Evolutionary conservation across 106 monocot species (phyloP), one percentile per base, ranked within the genome.

Genomic region (Posidonia australis): DNA sequence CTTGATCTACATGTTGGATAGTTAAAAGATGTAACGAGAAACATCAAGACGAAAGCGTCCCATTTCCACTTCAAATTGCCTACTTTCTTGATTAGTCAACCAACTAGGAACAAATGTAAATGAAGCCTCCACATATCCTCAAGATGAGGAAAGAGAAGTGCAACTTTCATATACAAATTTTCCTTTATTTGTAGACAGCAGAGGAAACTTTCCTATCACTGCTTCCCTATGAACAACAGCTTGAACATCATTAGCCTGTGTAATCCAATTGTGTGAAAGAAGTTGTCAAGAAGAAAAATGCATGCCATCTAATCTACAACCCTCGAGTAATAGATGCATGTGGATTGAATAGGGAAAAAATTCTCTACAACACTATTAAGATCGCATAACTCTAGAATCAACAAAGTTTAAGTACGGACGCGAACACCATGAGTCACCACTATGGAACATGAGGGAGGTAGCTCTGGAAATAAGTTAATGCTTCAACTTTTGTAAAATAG

Each of bases 81-180:
- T 72, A 16, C 88, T 88, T 75, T 81, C 71, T 1, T 77, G 85
- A 52, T 71, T 74, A 32, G 42, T 63, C 67, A 93, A 93, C 93
- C 86, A 86, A 60, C 93, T 89, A 67, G 93, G 93, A 72, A 93
- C 83, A 79, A 93, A 89, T 23, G 86, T 83, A 57, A 93, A 93
- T 16, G 83, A 81, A 21, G 89, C 93, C 63, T 86, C 89, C 18
- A 93, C 47, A 29, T 81, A 88, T 47, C 93, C 93, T 63, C 77
- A 66, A 28, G 54, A 29, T 4, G 29, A 64, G 3, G 76, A 78
- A n/a, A 93, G n/a, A 0, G 69, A 69, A 7, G 79, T 70, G 68
- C 88, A 88, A 59, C 89, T 93, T 67, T 93, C 83, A 68, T 93
- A 93, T 1, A 86, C 86, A 80, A 93, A 93, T 54, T 93, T 89